Base-by-base conservation (phyloP, 164 flowering plant species). In the Chloranthus sessilifolius region DNA sequence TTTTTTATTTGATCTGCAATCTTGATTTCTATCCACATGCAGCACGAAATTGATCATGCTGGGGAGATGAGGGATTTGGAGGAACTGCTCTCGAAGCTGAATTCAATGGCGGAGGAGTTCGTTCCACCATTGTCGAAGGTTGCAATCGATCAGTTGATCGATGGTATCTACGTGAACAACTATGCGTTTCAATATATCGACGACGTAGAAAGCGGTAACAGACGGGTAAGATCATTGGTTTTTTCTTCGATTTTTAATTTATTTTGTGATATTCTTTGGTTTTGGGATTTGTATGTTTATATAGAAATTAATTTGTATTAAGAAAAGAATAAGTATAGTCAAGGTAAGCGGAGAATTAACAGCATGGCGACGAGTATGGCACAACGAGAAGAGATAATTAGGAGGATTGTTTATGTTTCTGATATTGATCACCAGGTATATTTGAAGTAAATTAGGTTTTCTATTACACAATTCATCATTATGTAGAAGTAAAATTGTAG, bases 391-490 rank as follows among this genome's bases (percentile, higher is more conserved):
- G 97, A 90, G 38, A 63, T 79, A 20, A 82, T 86, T 60, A 59
- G 82, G 71, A 71, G 95, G 67, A 90, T 95, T 33, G 95, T 90
- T 0, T 90, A 86, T 69, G 94, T 90, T 26, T 84, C 97, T 53
- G 97, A 90, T 57, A 86, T 90, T 65, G 97, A 86, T 69, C 95
- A 84, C 25, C 97, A 84, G 88, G 97, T 84, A 61, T 29, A 26
- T n/a, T n/a, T n/a, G n/a, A n/a, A n/a, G n/a, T n/a, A n/a, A n/a
- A n/a, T n/a, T n/a, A n/a, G n/a, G n/a, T n/a, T n/a, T n/a, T n/a
- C n/a, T n/a, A n/a, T n/a, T n/a, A n/a, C n/a, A n/a, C n/a, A n/a
- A n/a, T n/a, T n/a, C n/a, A n/a, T n/a, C n/a, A n/a, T n/a, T n/a
- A n/a, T n/a, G n/a, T n/a, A n/a, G n/a, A n/a, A n/a, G n/a, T n/a